Evolutionary conservation across 257 asterid genomes (phyloP).

Genomic region (Marsdenia floribunda): DNA sequence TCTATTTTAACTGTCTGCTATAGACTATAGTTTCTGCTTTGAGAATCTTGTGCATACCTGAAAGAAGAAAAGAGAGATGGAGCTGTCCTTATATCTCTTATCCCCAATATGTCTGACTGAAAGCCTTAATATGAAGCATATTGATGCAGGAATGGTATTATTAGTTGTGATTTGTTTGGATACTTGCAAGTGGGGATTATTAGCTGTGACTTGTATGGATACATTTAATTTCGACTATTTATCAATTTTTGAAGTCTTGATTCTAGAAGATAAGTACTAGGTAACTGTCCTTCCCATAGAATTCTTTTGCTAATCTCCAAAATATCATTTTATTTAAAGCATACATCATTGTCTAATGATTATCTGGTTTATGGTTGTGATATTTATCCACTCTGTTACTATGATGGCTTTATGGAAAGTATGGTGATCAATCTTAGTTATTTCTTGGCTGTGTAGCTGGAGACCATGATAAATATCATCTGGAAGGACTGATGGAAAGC

Average conservation of each 20-base stretch:
- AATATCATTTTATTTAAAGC: neutral
- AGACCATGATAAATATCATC: slow-evolving; percentile 66
- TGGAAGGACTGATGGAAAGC: slow-evolving; percentile 96
- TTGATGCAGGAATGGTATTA: neutral
- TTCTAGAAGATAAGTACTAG: neutral
- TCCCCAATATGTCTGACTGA: neutral
- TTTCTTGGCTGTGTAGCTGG: slow-evolving; percentile 50
- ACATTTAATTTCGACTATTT: neutral
- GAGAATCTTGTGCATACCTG: neutral
- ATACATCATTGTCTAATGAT: neutral
- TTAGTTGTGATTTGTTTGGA: neutral
- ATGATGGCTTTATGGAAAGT: neutral
- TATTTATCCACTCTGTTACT: neutral
- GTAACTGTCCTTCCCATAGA: neutral
- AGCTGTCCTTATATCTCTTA: neutral
- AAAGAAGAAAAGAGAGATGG: neutral
- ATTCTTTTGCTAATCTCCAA: neutral
- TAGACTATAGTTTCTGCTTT: neutral
- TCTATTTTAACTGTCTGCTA: neutral
- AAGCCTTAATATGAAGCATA: neutral
- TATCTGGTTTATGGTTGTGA: neutral
- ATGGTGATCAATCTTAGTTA: slow-evolving; percentile 12
- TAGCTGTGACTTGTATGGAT: neutral
- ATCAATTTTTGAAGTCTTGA: neutral
- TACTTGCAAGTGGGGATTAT: neutral